phyloP scores from a whole-genome alignment of 2,329 filamentous ascomycete genomes.

The Xylariaceae sp. region DNA sequence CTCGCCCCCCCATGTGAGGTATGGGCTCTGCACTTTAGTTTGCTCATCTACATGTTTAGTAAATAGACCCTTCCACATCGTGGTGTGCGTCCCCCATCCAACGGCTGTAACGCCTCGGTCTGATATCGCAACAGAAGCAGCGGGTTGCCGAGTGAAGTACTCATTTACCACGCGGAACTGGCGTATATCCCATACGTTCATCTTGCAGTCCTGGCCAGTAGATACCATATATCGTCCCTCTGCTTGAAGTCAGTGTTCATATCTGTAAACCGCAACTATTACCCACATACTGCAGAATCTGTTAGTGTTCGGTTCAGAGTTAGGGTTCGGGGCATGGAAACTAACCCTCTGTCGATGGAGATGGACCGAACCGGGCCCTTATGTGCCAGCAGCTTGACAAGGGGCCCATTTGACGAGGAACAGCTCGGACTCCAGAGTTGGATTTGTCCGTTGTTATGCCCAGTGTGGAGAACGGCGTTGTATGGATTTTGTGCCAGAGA shows the following conservation, averaged over 20 bases:
- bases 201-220: constrained; percentile 57
- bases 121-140: constrained; percentile 78
- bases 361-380: constrained; percentile 80
- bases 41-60: constrained; percentile 65
- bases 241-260: constrained; percentile 9
- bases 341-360: constrained; percentile 66
- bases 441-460: constrained; percentile 91
- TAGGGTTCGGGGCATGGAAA: too few relatives aligned
- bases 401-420: constrained; percentile 51
- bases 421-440: constrained; percentile 93
- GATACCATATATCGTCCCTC: constrained; percentile 95
- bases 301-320: constrained; percentile 3
- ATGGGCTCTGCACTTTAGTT: constrained; percentile 77
- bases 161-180: constrained; percentile 90
- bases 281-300: constrained; percentile 3
- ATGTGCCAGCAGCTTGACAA: constrained; percentile 89
- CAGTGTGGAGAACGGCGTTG: constrained; percentile 87
- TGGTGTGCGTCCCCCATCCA: constrained; percentile 83
- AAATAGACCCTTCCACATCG: constrained; percentile 88
- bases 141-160: constrained; percentile 79
- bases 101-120: constrained; percentile 84
- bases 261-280: not conserved
- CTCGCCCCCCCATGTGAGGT: constrained; percentile 89
- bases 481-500: constrained; percentile 83
- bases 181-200: constrained; percentile 71